Conservation (phyloP, 1,284 basidiomycete species). For the Phlebopus sp. region DNA sequence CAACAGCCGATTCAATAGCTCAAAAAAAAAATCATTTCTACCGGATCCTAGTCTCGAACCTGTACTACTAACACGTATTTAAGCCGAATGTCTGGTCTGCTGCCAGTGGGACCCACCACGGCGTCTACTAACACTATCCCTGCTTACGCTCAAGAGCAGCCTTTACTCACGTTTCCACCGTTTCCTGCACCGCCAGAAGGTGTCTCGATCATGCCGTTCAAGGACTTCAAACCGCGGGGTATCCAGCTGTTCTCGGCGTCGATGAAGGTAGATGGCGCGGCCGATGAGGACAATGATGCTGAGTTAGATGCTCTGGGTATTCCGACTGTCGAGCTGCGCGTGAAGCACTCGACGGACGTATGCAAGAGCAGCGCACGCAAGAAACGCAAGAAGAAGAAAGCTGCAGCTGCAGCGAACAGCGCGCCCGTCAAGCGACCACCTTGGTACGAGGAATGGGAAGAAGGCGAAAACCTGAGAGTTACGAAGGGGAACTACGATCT, state of each 20-base stretch:
- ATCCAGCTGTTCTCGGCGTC: constrained; percentile 42
- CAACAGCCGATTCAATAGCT: constrained; percentile 21
- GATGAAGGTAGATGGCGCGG: constrained; percentile 24
- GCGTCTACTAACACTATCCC: constrained; percentile 9
- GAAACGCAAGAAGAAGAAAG: constrained; percentile 40
- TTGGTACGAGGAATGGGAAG: constrained; percentile 70
- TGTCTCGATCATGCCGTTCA: constrained; percentile 57
- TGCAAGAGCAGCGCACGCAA: constrained; percentile 42
- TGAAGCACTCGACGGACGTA: constrained; percentile 50
- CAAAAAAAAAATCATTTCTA: constrained; percentile 9
- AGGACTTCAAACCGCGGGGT: constrained; percentile 56
- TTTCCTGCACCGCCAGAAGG: constrained; percentile 54
- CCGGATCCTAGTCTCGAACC: constrained; percentile 7
- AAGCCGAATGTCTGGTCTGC: constrained; percentile 17
- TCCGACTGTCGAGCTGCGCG: constrained; percentile 55
- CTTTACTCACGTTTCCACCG: constrained; percentile 51
- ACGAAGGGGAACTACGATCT: constrained; percentile 35
- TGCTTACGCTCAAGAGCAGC: constrained; percentile 14
- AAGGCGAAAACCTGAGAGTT: constrained; percentile 44
- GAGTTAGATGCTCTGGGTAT: constrained; percentile 63
- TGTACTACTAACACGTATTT: constrained; percentile 14
- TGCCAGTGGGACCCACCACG: constrained; percentile 8
- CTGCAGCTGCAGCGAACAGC: constrained; percentile 24
- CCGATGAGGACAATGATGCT: constrained; percentile 38
- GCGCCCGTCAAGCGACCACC: constrained; percentile 29